Conservation (phyloP, 1,284 basidiomycete species). For the Cryptococcus maquisensis region DNA sequence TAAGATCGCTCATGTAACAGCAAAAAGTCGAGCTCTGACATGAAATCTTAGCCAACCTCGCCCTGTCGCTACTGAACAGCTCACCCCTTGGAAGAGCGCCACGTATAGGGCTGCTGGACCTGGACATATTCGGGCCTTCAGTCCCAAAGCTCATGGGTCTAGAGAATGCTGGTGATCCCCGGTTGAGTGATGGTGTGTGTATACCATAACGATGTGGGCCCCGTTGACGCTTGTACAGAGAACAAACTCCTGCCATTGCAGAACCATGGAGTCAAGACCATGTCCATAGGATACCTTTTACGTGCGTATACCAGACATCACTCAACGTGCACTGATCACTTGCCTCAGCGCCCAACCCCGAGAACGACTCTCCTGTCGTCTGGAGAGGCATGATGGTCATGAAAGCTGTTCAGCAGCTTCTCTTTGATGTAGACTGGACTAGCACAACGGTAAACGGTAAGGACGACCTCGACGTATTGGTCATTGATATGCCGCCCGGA, state of each 20-base stretch:
- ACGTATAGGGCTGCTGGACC: conserved; percentile 80
- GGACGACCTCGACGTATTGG: conserved; percentile 68
- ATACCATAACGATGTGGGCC: not conserved
- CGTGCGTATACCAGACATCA: conserved; percentile 32
- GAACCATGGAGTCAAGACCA: conserved; percentile 87
- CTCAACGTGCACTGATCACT: not conserved
- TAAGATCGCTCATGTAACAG: conserved; percentile 35
- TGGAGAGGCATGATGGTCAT: conserved; percentile 99
- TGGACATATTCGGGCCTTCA: conserved; percentile 95
- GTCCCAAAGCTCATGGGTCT: conserved; percentile 94
- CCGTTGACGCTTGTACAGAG: conserved; percentile 48
- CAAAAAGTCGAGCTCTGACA: not conserved
- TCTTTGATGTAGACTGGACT: conserved; percentile 94
- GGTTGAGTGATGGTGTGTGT: conserved; percentile 65
- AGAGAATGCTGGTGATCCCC: conserved; percentile 72
- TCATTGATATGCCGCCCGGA: conserved; percentile 96
- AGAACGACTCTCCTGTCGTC: conserved; percentile 71
- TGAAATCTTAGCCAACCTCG: conserved; percentile 67
- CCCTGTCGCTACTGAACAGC: conserved; percentile 50
- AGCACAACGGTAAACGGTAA: conserved; percentile 26
- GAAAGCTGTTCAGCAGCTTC: conserved; percentile 92
- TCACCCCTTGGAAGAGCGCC: conserved; percentile 45
- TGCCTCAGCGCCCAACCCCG: conserved; percentile 44
- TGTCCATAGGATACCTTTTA: conserved; percentile 87
- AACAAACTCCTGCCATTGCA: conserved; percentile 76